A percentile compares a stretch with the other conserved stretches of the same genome.
phyloP scores from a whole-genome alignment of 345 rosid species.

The Turritis glabra region DNA sequence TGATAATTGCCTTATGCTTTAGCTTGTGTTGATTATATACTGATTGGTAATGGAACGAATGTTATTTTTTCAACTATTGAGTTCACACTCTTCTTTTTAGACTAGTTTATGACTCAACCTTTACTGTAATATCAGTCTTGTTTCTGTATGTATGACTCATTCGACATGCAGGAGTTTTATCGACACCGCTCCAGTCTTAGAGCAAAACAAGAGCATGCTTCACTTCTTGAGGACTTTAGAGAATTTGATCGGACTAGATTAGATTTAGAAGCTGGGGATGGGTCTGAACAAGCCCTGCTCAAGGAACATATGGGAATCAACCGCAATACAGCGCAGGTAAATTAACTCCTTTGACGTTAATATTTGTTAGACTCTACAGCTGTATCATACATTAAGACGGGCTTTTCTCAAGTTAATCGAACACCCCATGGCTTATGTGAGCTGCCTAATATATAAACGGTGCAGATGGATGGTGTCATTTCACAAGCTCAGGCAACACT shows the following conservation, averaged over 20 bases:
- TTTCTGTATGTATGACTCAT: slow-evolving; percentile 14
- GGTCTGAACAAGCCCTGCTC: slow-evolving; percentile 79
- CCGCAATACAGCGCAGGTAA: slow-evolving; percentile 85
- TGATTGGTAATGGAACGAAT: neutral
- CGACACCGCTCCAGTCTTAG: slow-evolving; percentile 88
- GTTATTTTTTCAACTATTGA: neutral
- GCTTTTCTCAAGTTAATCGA: neutral
- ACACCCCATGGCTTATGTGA: slow-evolving; percentile 4
- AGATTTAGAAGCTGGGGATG: slow-evolving; percentile 88
- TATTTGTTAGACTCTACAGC: neutral
- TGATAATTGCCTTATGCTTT: neutral
- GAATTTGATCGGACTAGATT: slow-evolving; percentile 90
- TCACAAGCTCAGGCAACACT: slow-evolving; percentile 97
- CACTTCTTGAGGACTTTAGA: slow-evolving; percentile 90
- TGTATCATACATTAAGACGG: neutral
- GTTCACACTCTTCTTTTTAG: slow-evolving; percentile 2
- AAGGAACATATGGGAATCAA: slow-evolving; percentile 79
- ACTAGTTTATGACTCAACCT: neutral
- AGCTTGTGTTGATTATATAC: neutral
- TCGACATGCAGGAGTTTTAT: slow-evolving; percentile 87
- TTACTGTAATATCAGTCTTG: slow-evolving; percentile 2
- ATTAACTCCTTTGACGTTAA: neutral
- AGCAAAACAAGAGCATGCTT: slow-evolving; percentile 94
- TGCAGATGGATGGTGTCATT: slow-evolving; percentile 90
- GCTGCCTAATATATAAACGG: slow-evolving; percentile 12